Base-by-base conservation (phyloP, 148 eudicot genomes). In the Cornus florida region DNA sequence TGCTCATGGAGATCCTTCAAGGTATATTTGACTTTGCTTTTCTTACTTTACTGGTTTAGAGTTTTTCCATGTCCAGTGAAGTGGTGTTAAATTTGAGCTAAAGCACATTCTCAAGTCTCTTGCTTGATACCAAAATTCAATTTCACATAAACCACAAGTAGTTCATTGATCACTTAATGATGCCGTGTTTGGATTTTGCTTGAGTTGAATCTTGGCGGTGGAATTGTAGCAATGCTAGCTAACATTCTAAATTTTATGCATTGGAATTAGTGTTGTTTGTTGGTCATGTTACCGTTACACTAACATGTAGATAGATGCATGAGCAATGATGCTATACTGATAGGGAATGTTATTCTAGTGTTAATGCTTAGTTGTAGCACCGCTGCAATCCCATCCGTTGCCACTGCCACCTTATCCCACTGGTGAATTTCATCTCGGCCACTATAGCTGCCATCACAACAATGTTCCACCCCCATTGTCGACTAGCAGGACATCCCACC, bases 1-100 rank as follows among this genome's bases (percentile, higher is more conserved):
- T 83, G 97, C 99, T 83, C 99, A 95, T 79, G 97, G 85, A 7
- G 97, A 95, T 73, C 90, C 89, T 74, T 92, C 99, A 2, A 93
- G 99, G 99, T 95, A 76, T 60, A 75, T 70, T 3, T 53, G 20
- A 13, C 0, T 33, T 67, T 46, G 2, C 38, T 41, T n/a, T 46
- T 77, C 10, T 32, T 11, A 39, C 4, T 64, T 39, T 16, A 22
- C 16, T 35, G 20, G 19, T 57, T 57, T 19, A 13, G 62, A 43
- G 14, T 17, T 53, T 53, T 53, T 20, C 66, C 6, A 0, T 62
- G 0, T 62, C 0, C 66, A 19, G 8, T 62, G 23, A 62, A 17
- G 14, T 57, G 20, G 0, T 57, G 19, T 10, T 28, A 28, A 28
- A 28, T 57, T 62, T 62, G 24, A n/a, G 66, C 66, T 62, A 17